Evolutionary conservation across 495 filamentous ascomycete genomes (phyloP).

Genomic region (Amphirosellinia nigrospora): DNA sequence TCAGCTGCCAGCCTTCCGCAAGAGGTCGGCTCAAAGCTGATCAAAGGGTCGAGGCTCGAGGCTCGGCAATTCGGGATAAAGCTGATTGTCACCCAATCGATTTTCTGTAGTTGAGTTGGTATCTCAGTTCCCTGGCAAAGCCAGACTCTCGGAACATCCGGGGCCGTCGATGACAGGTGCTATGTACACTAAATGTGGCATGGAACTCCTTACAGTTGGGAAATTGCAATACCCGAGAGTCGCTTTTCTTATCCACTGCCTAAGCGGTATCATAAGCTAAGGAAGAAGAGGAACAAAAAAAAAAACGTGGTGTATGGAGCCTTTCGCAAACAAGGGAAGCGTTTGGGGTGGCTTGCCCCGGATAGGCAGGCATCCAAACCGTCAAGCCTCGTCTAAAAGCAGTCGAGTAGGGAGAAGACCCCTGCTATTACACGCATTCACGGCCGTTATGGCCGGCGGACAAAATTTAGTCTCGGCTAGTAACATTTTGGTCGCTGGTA

Average conservation of each 20-base stretch:
- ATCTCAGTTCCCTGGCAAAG: slow-evolving; percentile 2
- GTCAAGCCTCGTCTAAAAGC: slow-evolving; percentile 19
- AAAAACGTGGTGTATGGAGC: slow-evolving; percentile 22
- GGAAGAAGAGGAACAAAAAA: not conserved
- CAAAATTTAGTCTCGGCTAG: not conserved
- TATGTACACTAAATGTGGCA: not conserved
- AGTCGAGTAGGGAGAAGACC: not conserved
- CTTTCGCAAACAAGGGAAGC: slow-evolving; percentile 4
- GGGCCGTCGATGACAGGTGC: not conserved
- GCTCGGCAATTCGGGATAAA: slow-evolving; percentile 19
- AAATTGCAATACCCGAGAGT: slow-evolving; percentile 1
- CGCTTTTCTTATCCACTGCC: slow-evolving; percentile 14
- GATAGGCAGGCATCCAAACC: slow-evolving; percentile 15
- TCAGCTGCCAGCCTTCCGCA: slow-evolving; percentile 21
- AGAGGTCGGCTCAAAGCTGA: slow-evolving; percentile 11
- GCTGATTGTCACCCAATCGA: not conserved
- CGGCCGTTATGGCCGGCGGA: slow-evolving; percentile 13
- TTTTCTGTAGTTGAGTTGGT: slow-evolving; percentile 3
- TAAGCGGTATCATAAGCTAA: not conserved
- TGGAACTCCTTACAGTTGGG: slow-evolving; percentile 13
- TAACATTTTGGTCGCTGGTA: not conserved
- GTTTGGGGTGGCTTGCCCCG: slow-evolving; percentile 11
- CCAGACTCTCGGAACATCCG: slow-evolving; percentile 6
- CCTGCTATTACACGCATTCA: slow-evolving; percentile 3
- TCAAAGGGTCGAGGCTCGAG: not conserved